Conservation (phyloP, 139 green algal species). For the Eudorina sp. region DNA sequence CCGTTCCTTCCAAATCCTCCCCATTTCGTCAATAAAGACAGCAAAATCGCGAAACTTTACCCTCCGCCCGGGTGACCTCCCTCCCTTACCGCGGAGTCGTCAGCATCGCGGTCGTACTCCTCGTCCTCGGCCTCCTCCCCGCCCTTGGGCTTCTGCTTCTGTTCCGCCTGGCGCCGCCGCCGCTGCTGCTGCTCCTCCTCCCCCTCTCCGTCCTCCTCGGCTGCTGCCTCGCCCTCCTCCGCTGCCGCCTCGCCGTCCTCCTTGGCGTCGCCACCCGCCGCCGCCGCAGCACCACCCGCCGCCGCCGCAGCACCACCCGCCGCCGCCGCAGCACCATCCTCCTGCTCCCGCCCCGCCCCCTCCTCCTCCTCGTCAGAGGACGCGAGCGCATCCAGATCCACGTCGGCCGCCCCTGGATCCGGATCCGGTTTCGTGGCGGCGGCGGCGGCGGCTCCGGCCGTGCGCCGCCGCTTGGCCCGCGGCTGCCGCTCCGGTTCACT, state of each 20-base stretch:
- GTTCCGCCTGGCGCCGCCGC: not conserved
- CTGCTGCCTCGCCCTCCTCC: not conserved
- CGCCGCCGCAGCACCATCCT: not conserved
- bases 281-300: not conserved
- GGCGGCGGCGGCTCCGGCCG: not conserved
- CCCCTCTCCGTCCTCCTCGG: slow-evolving; percentile 32
- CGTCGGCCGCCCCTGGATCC: not conserved
- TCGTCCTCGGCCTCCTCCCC: slow-evolving; percentile 13
- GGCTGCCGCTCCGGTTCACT: not conserved
- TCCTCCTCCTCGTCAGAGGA: slow-evolving; percentile 1
- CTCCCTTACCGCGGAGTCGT: slow-evolving; percentile 18
- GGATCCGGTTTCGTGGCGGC: not conserved
- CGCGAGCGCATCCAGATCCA: slow-evolving; percentile 24
- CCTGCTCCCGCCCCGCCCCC: slow-evolving; percentile 18
- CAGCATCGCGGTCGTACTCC: slow-evolving; percentile 6
- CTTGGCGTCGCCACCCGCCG: not conserved
- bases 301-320: not conserved
- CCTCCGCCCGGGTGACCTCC: too few relatives aligned
- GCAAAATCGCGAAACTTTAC: too few relatives aligned
- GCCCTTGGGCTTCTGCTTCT: not conserved
- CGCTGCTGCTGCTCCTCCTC: slow-evolving; percentile 18
- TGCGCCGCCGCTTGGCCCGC: not conserved
- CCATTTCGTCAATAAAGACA: too few relatives aligned
- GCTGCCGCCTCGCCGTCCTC: not conserved
- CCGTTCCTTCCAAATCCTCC: too few relatives aligned